Base-by-base conservation (phyloP, 2,329 filamentous ascomycete genomes). In the Geosmithia morbida region DNA sequence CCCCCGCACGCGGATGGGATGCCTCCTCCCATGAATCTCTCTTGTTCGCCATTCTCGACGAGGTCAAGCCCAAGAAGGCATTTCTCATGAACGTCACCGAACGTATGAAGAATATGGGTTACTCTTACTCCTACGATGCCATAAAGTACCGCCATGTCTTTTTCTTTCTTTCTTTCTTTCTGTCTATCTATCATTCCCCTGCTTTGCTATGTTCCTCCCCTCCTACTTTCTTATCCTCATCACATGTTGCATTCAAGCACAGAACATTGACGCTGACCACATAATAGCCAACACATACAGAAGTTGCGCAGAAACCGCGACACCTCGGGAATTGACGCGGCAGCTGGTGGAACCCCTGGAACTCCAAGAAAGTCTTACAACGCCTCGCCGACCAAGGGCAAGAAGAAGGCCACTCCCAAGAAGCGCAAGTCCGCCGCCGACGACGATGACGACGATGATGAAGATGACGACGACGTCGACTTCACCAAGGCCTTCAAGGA, bases 271-370 rank as follows among this genome's bases (percentile, higher is more conserved):
- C 22, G 22, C 22, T 26, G 22, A 26, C 22, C 4, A 26, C 22
- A 26, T 5, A 47, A 46, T 45, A 71, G 69, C 43, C 69, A 71
- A 53, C 69, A 72, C 33, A 61, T 72, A 7, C 65, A 68, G 51
- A 71, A 70, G 52, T 60, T 71, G 3, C 65, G 65, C 50, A 61
- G 58, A 50, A 58, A 51, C 39, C 59, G 62, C 6, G 62, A 64
- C n/a, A 56, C 55, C 5, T 41, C 51, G 13, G 54, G 48, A 7
- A 51, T 60, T 18, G 43, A 56, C 30, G 54, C 52, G 16, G 53
- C 53, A 0, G 47, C 46, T 8, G 48, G 52, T 7, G 50, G 50
- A 13, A 22, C 30, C 17, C 48, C 46, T 7, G 20, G 49, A 16
- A 46, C 45, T 18, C 19, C 30, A 13, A 45, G 43, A 7, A 44